Conservation (phyloP, 768 basidiomycete species). For the Leucosporidium yakuticum region DNA sequence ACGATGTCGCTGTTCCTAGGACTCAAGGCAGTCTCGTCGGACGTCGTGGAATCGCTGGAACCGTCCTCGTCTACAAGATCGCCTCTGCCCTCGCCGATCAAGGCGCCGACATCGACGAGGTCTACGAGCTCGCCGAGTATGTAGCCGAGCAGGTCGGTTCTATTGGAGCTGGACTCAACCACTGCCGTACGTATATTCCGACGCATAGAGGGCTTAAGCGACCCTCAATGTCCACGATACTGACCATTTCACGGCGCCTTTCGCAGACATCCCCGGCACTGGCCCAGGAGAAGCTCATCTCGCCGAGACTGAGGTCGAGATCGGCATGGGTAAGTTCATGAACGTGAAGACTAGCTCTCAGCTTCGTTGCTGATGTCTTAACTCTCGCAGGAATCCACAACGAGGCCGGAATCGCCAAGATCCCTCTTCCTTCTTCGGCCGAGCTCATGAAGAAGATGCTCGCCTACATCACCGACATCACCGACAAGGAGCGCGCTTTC, state of each 20-base stretch:
- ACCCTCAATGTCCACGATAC: neutral
- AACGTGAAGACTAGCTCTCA: no score
- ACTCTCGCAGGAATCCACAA: slow-evolving; percentile 43
- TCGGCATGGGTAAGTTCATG: slow-evolving; percentile 35
- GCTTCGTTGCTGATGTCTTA: no score
- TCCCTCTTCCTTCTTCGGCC: slow-evolving; percentile 23
- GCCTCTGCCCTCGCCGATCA: slow-evolving; percentile 43
- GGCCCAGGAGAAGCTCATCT: slow-evolving; percentile 41
- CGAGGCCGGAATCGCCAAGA: slow-evolving; percentile 44
- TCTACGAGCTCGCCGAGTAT: slow-evolving; percentile 40
- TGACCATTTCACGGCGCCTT: neutral
- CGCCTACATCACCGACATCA: slow-evolving; percentile 41
- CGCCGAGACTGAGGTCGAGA: slow-evolving; percentile 41
- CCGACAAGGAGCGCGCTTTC: slow-evolving; percentile 44
- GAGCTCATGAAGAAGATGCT: slow-evolving; percentile 44
- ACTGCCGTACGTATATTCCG: slow-evolving; percentile 41
- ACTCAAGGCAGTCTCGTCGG: slow-evolving; percentile 46
- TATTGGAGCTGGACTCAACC: slow-evolving; percentile 45
- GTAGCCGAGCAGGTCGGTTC: slow-evolving; percentile 41
- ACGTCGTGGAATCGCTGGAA: slow-evolving; percentile 45
- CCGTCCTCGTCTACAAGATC: slow-evolving; percentile 46
- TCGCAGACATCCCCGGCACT: slow-evolving; percentile 43
- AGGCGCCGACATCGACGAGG: slow-evolving; percentile 41
- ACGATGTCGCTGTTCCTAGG: slow-evolving; percentile 44
- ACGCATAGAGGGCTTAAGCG: slow-evolving; percentile 8